Conservation (phyloP, 495 filamentous ascomycete genomes). For the Staphylotrichum tortipilum region DNA sequence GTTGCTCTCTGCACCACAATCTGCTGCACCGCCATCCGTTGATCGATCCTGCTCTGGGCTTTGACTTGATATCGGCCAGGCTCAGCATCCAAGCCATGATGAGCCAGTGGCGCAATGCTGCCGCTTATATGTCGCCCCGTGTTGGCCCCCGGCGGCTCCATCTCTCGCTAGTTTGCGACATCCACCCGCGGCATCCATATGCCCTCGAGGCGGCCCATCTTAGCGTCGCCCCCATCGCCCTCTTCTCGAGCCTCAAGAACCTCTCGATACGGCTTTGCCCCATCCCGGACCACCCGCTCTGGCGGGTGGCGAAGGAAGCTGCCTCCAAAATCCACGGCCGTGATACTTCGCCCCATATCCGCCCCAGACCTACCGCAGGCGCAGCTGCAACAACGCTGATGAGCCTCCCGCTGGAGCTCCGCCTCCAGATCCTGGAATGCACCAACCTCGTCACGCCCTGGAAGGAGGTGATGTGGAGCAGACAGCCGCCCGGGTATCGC, state of each 20-base stretch:
- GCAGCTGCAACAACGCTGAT: not conserved
- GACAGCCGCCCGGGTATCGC: not conserved
- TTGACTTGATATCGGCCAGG: not conserved
- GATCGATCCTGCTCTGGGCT: not conserved
- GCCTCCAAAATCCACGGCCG: not conserved
- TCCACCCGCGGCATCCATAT: not conserved
- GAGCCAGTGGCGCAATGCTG: not conserved
- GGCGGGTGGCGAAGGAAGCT: not conserved
- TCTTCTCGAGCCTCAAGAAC: not conserved
- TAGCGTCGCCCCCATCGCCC: not conserved
- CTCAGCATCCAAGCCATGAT: not conserved
- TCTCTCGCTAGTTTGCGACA: not conserved
- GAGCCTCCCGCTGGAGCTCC: not conserved
- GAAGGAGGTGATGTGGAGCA: slow-evolving; percentile 4
- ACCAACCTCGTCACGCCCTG: slow-evolving; percentile 1
- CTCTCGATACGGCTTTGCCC: not conserved
- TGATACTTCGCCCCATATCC: not conserved
- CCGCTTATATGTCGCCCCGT: not conserved
- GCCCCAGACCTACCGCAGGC: not conserved
- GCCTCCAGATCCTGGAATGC: not conserved
- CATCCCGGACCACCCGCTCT: not conserved
- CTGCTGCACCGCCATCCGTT: not conserved
- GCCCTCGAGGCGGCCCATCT: not conserved
- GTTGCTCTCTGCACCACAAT: no score
- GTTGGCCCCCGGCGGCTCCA: not conserved